Evolutionary conservation across 169 alveolate genomes (phyloP).

Genomic region (Eimeria acervulina): DNA sequence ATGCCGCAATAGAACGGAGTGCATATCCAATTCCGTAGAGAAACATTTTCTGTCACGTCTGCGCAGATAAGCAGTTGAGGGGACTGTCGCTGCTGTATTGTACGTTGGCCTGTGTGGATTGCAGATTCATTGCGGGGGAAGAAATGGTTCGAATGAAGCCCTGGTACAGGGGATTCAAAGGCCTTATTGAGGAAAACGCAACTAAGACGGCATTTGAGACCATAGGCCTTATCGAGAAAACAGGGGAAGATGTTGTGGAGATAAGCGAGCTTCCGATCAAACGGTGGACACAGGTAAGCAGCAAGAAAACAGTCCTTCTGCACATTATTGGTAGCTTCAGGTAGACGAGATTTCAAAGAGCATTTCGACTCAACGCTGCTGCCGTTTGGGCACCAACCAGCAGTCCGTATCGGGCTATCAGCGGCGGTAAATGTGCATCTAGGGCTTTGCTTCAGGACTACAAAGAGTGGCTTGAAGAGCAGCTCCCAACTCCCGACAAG

Average conservation of each 20-base stretch:
- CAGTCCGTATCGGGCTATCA: background rate
- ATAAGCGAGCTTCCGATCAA: constrained; percentile 98
- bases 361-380: background rate
- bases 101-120: background rate
- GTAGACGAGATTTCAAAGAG: background rate
- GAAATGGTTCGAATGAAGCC: constrained; percentile 97
- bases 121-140: constrained; percentile 89
- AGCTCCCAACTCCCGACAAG: constrained; percentile 82
- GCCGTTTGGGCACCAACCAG: background rate
- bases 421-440: background rate
- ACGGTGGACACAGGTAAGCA: constrained; percentile 97
- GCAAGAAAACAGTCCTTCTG: constrained; percentile 83
- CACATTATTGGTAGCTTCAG: background rate
- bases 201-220: constrained; percentile 87
- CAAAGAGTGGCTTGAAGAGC: constrained; percentile 82
- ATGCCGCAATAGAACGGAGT: background rate
- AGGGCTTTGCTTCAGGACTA: constrained; percentile 60
- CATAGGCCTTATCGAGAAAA: constrained; percentile 87
- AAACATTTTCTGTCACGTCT: background rate
- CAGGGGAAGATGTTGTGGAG: constrained; percentile 88
- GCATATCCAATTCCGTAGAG: background rate
- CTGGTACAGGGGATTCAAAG: constrained; percentile 98
- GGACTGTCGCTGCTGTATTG: background rate
- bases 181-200: constrained; percentile 91
- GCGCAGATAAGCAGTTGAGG: background rate